Conservation (phyloP, 176 grass and related monocot genomes). For the Carex pumila region DNA sequence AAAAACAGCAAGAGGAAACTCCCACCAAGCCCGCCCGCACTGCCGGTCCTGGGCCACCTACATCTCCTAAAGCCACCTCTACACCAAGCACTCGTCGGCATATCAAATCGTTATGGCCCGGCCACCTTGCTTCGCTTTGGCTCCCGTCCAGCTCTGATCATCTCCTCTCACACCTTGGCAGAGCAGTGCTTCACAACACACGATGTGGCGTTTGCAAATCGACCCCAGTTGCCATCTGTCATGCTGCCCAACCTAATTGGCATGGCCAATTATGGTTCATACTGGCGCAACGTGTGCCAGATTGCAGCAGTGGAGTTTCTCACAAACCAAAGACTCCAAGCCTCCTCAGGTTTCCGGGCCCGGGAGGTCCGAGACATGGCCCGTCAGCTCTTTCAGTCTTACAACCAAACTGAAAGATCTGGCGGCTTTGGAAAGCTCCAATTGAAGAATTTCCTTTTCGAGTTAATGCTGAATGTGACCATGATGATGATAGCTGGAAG, state of each 20-base stretch:
- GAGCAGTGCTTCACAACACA: constrained; percentile 48
- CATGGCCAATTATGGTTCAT: constrained; percentile 37
- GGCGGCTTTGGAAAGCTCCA: neutral
- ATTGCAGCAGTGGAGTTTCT: constrained; percentile 50
- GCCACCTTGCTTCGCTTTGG: constrained; percentile 50
- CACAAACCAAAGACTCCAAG: constrained; percentile 26
- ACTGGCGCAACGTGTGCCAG: constrained; percentile 51
- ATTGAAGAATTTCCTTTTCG: neutral
- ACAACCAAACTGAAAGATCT: neutral
- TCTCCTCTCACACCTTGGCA: constrained; percentile 27
- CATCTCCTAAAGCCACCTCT: neutral
- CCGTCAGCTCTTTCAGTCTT: constrained; percentile 27
- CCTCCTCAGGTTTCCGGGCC: constrained; percentile 17
- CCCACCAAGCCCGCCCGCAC: no score
- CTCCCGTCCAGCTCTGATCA: constrained; percentile 34
- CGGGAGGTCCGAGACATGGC: constrained; percentile 23
- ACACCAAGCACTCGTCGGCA: constrained; percentile 31
- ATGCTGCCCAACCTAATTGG: constrained; percentile 32
- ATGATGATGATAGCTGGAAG: constrained; percentile 11
- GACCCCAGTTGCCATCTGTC: constrained; percentile 36
- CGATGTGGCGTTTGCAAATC: constrained; percentile 59
- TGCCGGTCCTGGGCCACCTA: no score
- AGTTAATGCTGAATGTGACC: constrained; percentile 40
- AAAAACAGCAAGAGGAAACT: neutral
- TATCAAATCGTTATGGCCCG: constrained; percentile 35